Base-by-base conservation (phyloP, 2,329 filamentous ascomycete species). In the Exophiala dermatitidis region DNA sequence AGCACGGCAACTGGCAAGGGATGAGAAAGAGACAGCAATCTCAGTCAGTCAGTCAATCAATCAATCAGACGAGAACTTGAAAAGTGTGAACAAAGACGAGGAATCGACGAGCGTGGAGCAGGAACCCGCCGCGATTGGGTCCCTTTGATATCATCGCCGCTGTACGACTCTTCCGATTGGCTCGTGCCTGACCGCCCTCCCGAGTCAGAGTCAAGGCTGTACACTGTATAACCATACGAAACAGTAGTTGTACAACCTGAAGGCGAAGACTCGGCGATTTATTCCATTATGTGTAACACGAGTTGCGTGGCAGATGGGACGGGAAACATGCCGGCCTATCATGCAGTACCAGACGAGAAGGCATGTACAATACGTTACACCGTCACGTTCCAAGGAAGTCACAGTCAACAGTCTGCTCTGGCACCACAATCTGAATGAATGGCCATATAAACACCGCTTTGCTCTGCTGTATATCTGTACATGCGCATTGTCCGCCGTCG, bases 391-490 rank as follows among this genome's bases (percentile, higher is more conserved):
- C 19, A 19, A 19, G 19, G 19, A 19, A 19, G 19, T 19, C 19
- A 19, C 19, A 19, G 19, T 19, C 19, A 19, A 19, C 19, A 19
- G 19, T 19, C 19, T 19, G 19, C 19, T 19, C 19, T 19, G 19
- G 19, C 19, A 19, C 19, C 19, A 19, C 19, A 19, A 19, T 19
- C 19, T 19, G 19, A 19, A 19, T 19, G 19, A 19, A 41, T 26
- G 33, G 10, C 31, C 34, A 53, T 50, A 55, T 31, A 57, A 37
- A 40, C 53, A 36, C 19, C 42, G 37, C 45, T 9, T 31, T 51
- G 43, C 34, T 52, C 50, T 44, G 37, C 43, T 48, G 52, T 58
- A 51, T 58, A 56, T 58, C 56, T 58, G 56, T 58, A 58, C 56
- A 58, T 54, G 50, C 56, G 49, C 43, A 43, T 36, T 52, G 33